These are phyloP conservation scores for Rhododendron vialii DNA, from an alignment of 148 eudicot genomes.

Conservation along the genomic window DNA sequence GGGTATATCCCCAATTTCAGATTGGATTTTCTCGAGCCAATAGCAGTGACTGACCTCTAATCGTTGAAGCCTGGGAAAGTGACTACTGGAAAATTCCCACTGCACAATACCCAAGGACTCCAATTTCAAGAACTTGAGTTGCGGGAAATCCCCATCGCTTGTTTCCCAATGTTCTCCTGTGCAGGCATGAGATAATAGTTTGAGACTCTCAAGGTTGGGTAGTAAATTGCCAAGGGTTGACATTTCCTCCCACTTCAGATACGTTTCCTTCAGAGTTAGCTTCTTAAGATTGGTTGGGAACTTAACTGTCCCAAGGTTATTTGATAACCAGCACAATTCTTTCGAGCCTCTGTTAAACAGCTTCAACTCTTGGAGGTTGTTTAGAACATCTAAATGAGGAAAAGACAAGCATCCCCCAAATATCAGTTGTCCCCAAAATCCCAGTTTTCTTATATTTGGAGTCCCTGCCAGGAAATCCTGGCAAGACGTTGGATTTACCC, in stretches of 20 bases:
- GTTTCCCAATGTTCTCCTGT: neutral
- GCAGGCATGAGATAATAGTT: neutral
- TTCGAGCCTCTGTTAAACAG: neutral
- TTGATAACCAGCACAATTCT: too few species aligned
- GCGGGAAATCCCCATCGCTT: neutral
- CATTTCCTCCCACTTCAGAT: constrained; percentile 18
- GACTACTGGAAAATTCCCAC: neutral
- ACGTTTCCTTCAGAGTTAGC: constrained; percentile 4
- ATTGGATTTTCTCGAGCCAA: neutral
- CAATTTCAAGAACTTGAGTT: constrained; percentile 9
- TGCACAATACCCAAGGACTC: neutral
- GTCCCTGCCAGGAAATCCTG: neutral
- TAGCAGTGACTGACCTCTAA: neutral
- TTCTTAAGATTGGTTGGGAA: constrained; percentile 15
- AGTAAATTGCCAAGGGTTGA: constrained; percentile 9
- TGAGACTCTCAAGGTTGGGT: constrained; percentile 9
- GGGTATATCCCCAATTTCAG: neutral
- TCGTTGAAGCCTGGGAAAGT: constrained; percentile 1
- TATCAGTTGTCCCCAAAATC: neutral
- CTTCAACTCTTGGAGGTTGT: constrained; percentile 15
- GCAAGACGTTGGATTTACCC: neutral
- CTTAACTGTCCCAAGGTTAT: neutral
- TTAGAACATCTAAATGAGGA: constrained; percentile 7
- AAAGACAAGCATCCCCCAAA: neutral
- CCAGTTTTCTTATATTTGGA: constrained; percentile 13